Base-by-base conservation (phyloP, 2,329 filamentous ascomycete genomes). In the Sarocladiaceae sp. region DNA sequence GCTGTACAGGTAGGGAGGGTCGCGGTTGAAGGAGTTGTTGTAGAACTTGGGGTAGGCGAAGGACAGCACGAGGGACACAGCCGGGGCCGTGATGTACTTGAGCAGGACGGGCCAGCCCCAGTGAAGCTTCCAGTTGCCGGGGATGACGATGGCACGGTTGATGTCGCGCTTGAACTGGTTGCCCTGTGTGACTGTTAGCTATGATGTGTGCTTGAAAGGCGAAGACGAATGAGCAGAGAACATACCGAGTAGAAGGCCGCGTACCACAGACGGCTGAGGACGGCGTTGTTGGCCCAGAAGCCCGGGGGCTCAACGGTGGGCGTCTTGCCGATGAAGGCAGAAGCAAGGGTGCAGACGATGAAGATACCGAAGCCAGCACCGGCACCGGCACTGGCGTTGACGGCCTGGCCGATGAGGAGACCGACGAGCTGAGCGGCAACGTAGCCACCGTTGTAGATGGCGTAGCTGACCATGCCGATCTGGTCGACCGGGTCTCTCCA, bases 41-140 rank as follows among this genome's bases (percentile, higher is more conserved):
- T 66, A 56, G 48, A 71, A 71, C 29, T 62, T 57, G 1, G 67
- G 68, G 46, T 71, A 72, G 0, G 66, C 62, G 43, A 73, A 72
- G 31, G 65, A 67, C 47, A 66, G 66, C 20, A 72, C 64, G 15
- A 73, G 64, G 5, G 63, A 63, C 0, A 73, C 57, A 4, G 69
- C 60, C 0, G 69, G 70, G 0, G 62, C 67, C 6, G 64, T 65
- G 16, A 72, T 49, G 19, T 69, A 73, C 6, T 69, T 68, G 0
- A 72, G 54, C 0, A 74, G 57, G 6, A 68, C 44, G 0, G 70
- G 67, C 55, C 71, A 69, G 50, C 73, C 63, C 26, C 20, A 48
- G 3, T 72, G 73, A 3, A 77, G 73, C 4, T 56, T 65, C 74
- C 72, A 76, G 49, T 77, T 76, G 6, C 66, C 67, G 10, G 67